phyloP scores from a whole-genome alignment of 768 basidiomycete genomes.

The Termitomyces sp. region DNA sequence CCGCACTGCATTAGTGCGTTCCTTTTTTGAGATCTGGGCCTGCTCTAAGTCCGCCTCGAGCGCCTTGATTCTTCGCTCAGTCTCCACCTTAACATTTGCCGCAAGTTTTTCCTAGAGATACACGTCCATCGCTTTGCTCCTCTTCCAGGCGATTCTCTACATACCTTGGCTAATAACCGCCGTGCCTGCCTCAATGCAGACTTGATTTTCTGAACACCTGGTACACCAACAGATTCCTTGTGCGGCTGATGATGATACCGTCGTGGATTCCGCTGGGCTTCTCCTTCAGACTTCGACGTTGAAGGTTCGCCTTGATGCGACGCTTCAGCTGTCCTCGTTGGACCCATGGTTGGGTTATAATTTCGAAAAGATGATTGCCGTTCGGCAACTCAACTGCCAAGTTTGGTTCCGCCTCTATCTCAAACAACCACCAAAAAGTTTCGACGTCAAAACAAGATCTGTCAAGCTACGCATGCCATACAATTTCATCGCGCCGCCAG shows the following conservation, averaged over 20 bases:
- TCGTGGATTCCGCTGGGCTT: slow-evolving; percentile 20
- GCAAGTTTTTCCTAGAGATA: slow-evolving; percentile 61
- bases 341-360: slow-evolving; percentile 14
- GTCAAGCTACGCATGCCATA: slow-evolving; percentile 4
- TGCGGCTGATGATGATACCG: slow-evolving; percentile 17
- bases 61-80: slow-evolving; percentile 71
- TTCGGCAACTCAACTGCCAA: slow-evolving; percentile 1
- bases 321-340: slow-evolving; percentile 12
- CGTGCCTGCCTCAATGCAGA: slow-evolving; percentile 77
- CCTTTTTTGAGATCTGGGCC: slow-evolving; percentile 59
- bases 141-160: not conserved
- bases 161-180: slow-evolving; percentile 75
- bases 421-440: slow-evolving; percentile 16
- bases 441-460: slow-evolving; percentile 5
- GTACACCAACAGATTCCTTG: slow-evolving; percentile 29
- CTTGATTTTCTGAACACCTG: slow-evolving; percentile 85
- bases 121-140: not conserved
- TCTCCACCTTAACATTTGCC: slow-evolving; percentile 78
- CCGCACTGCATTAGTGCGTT: slow-evolving; percentile 63
- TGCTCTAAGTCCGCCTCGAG: slow-evolving; percentile 68
- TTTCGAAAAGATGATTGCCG: slow-evolving; percentile 4
- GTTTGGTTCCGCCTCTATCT: slow-evolving; percentile 2
- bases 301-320: slow-evolving; percentile 8
- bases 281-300: slow-evolving; percentile 10
- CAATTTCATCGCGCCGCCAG: not conserved